A percentile compares a stretch with the other conserved stretches of the same genome.
Evolutionary conservation across 192 early-diverging fungal species (phyloP).

Genomic region (Rhizophagus sp.): DNA sequence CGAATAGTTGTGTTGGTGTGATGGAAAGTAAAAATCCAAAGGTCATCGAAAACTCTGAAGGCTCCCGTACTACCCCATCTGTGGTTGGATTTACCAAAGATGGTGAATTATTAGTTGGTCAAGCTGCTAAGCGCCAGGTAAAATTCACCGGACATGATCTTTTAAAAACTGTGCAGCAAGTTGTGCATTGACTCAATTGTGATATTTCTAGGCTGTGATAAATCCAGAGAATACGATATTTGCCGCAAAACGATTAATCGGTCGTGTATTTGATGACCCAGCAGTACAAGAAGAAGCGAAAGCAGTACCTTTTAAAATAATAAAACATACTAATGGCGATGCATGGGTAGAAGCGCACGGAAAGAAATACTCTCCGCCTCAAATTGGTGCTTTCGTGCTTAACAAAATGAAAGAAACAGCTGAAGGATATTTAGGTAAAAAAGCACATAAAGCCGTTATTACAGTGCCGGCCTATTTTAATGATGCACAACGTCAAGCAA

Average conservation of each 20-base stretch:
- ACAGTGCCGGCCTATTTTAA: constrained; percentile 99
- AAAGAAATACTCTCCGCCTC: constrained; percentile 93
- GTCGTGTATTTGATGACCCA: constrained; percentile 86
- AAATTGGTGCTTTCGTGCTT: constrained; percentile 95
- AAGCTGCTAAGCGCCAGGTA: constrained; percentile 94
- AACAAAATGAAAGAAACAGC: constrained; percentile 99
- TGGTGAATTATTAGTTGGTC: constrained; percentile 92
- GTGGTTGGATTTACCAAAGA: constrained; percentile 96
- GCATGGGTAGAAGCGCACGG: constrained; percentile 97
- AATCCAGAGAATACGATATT: constrained; percentile 99
- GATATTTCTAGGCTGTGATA: constrained; percentile 70
- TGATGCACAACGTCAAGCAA: constrained; percentile 93
- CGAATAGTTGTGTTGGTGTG: constrained; percentile 99
- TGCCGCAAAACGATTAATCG: constrained; percentile 96
- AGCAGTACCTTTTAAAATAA: constrained; percentile 92
- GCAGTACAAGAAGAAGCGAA: constrained; percentile 90
- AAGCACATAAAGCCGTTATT: constrained; percentile 52
- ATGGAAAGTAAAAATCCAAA: constrained; percentile 98
- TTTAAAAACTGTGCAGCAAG: too few relatives aligned
- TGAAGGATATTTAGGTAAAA: constrained; percentile 30
- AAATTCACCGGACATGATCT: background rate
- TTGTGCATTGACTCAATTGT: background rate
- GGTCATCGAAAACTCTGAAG: constrained; percentile 97
- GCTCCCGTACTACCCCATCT: constrained; percentile 95
- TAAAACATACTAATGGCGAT: constrained; percentile 93